Evolutionary conservation across 805 yeast genomes (phyloP).

Genomic region (Candida multigemmis): DNA sequence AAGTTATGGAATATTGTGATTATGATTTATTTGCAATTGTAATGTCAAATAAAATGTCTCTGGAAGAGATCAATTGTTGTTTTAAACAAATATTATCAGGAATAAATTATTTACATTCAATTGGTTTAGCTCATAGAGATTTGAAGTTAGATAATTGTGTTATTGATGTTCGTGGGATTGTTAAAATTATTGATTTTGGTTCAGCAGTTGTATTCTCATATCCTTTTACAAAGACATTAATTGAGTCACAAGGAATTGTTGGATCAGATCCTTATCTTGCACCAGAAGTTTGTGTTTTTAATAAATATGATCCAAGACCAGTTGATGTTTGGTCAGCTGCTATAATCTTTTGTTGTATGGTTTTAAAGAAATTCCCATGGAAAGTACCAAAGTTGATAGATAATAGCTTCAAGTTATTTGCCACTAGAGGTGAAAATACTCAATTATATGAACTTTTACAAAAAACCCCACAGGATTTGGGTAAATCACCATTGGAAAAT

Average conservation of each 20-base stretch:
- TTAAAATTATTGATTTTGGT: constrained; percentile 77
- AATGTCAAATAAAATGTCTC: constrained; percentile 76
- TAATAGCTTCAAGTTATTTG: constrained; percentile 59
- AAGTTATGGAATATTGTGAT: constrained; percentile 93
- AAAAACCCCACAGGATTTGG: constrained; percentile 17
- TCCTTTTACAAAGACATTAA: constrained; percentile 55
- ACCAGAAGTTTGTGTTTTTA: constrained; percentile 61
- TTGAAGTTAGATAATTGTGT: constrained; percentile 79
- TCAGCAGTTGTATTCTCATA: constrained; percentile 75
- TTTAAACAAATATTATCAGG: constrained; percentile 68
- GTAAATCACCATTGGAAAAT: too few species aligned
- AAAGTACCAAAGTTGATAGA: constrained; percentile 67
- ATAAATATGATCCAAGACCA: constrained; percentile 62
- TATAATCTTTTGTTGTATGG: constrained; percentile 81
- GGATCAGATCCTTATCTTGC: constrained; percentile 86
- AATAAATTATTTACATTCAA: constrained; percentile 61
- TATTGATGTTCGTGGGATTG: constrained; percentile 60
- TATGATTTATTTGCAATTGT: constrained; percentile 80
- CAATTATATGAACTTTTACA: constrained; percentile 49
- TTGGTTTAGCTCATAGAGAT: constrained; percentile 80
- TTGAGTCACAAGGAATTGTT: constrained; percentile 65
- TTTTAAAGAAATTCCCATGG: constrained; percentile 81
- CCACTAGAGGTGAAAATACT: constrained; percentile 41
- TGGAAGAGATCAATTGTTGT: constrained; percentile 78
- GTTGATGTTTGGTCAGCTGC: constrained; percentile 84